Evolutionary conservation across 108 stramenopile species (phyloP), one percentile per base, ranked within the genome.

Genomic region (Asterionellopsis glacialis): DNA sequence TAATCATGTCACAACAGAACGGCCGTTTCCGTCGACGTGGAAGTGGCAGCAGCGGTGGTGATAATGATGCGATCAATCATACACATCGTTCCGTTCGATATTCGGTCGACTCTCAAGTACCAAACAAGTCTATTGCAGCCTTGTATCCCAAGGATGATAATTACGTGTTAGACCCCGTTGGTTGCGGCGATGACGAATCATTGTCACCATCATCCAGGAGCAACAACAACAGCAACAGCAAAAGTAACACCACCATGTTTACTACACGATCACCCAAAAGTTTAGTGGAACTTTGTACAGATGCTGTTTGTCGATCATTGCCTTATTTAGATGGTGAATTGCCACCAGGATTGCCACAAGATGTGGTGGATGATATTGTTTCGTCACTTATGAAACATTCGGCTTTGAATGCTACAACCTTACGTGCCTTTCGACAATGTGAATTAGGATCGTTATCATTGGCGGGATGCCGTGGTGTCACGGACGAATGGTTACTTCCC

Each of bases 281-380:
- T 49, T 77, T 92, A 0, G 70, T 79, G 7, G 78, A 84, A 16
- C 69, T 92, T 0, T 82, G 84, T 59, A 77, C 80, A 41, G 73
- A 92, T 47, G 50, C 78, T 26, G 51, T 92, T 0, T 92, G 91
- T 45, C 75, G 87, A 18, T 79, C 84, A 9, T 73, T 92, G 11
- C 74, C 87, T 0, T 65, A 73, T 28, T 41, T 82, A 22, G 73
- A 82, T 21, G 81, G 72, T 27, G 81, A 82, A 48, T 72, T 92
- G 13, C 91, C 91, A 16, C 66, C 67, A 9, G 85, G 87, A 25
- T 63, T 92, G 21, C 91, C 91, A 11, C 85, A 85, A 63, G 91
- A 92, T 26, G 57, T 88, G 0, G 87, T 92, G 15, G 85, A 92
- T 61, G 74, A 69, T 41, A 79, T 92, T 22, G 53, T 85, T 6